These are phyloP conservation scores for Tolypocladium pustulatum DNA, from an alignment of 2,329 filamentous ascomycete species.

Conservation along the genomic window DNA sequence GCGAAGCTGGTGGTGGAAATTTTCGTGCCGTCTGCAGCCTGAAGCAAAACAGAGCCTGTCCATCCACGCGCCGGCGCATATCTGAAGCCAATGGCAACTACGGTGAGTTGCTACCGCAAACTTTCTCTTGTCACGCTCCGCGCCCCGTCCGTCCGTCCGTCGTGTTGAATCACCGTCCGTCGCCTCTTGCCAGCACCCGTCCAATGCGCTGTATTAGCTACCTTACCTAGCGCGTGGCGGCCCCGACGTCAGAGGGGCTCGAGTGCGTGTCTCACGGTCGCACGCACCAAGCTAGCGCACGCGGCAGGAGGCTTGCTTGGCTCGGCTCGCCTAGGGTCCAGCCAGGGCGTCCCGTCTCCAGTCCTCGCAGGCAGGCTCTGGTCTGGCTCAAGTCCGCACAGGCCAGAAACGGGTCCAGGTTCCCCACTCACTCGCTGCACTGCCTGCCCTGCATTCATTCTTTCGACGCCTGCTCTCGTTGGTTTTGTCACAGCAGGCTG, in stretches of 20 bases:
- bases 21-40: background rate
- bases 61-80: background rate
- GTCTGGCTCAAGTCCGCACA: background rate
- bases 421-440: background rate
- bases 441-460: background rate
- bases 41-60: background rate
- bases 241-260: slow-evolving; percentile 24
- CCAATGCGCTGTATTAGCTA: background rate
- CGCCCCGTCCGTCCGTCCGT: background rate
- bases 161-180: background rate
- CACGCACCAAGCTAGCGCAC: slow-evolving; percentile 15
- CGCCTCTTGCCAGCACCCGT: slow-evolving; percentile 1
- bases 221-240: background rate
- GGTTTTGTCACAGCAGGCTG: background rate
- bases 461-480: slow-evolving; percentile 1
- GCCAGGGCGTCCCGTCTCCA: background rate
- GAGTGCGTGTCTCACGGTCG: slow-evolving; percentile 19
- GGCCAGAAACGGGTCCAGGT: background rate
- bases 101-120: slow-evolving; percentile 20
- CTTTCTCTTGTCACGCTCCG: slow-evolving; percentile 1
- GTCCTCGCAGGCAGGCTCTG: background rate
- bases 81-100: slow-evolving; percentile 20
- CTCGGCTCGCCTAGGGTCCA: slow-evolving; percentile 15
- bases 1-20: background rate
- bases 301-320: slow-evolving; percentile 14